These are phyloP conservation scores for Cotoneaster glaucophyllus DNA, from an alignment of 306 rosid genomes.

Conservation along the genomic window DNA sequence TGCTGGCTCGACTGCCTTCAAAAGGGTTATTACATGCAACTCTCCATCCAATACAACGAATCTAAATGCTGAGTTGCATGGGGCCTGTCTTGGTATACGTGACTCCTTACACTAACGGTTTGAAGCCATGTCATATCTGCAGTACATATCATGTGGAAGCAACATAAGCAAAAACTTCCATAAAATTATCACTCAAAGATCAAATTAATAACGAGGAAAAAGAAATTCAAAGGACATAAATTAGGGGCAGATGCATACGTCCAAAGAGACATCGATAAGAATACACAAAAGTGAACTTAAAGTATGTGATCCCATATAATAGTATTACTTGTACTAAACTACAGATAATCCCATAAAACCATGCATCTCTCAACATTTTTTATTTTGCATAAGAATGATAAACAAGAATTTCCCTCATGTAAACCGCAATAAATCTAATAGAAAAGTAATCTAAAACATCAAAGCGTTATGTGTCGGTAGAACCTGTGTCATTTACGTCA, in stretches of 20 bases:
- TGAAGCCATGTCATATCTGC: slow-evolving; percentile 67
- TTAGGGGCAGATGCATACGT: neutral
- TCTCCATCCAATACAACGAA: slow-evolving; percentile 56
- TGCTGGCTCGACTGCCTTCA: slow-evolving; percentile 22
- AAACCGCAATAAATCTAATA: neutral
- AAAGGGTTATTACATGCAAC: slow-evolving; percentile 50
- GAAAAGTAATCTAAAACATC: neutral
- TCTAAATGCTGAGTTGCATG: slow-evolving; percentile 40
- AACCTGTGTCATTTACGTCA: neutral
- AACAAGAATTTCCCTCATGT: neutral
- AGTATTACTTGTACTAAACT: neutral
- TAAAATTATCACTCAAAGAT: slow-evolving; percentile 4
- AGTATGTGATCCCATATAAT: neutral
- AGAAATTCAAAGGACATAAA: slow-evolving; percentile 4
- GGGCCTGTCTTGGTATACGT: slow-evolving; percentile 51
- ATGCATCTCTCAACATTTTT: neutral
- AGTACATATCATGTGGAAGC: slow-evolving; percentile 15
- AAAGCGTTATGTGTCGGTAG: neutral
- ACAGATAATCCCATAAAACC: neutral
- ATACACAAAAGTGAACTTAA: neutral
- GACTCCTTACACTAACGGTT: slow-evolving; percentile 67
- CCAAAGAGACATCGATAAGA: neutral
- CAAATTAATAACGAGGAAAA: neutral
- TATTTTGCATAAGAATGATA: neutral
- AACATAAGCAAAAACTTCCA: slow-evolving; percentile 3